Base-by-base conservation (phyloP, 2,329 filamentous ascomycete species). In the Orbilia javanica region DNA sequence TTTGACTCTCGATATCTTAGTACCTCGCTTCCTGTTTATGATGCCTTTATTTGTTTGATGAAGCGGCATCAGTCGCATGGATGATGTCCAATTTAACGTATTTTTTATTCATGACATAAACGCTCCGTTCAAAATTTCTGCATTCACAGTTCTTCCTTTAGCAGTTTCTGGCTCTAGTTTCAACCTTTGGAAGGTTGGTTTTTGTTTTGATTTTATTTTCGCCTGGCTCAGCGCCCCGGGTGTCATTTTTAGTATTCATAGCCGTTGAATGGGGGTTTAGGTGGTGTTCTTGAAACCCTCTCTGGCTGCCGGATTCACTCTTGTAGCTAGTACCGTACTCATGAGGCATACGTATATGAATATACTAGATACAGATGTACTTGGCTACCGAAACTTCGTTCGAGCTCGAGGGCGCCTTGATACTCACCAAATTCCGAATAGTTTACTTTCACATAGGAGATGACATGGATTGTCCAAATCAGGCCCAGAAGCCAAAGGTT, bases 71-170 rank as follows among this genome's bases (percentile, higher is more conserved):
- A 22, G 29, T 25, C n/a, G 34, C 34, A 39, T 20, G 3, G 34
- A 60, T 57, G 52, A 57, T 2, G 8, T 57, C 52, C 29, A 8
- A 7, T 20, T 36, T 57, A 57, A 57, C 29, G 29, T 57, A 36
- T 34, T 57, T 22, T 57, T 57, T 36, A 57, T 57, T 57, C 4
- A 11, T 20, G 29, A 36, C 4, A 57, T 36, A 57, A 53, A 36
- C 52, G 13, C 31, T n/a, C 1, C n/a, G 3, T 34, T n/a, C 25
- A 7, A n/a, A n/a, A 25, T 52, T n/a, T 31, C 13, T 29, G 3
- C 34, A 10, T 10, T 10, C 25, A 5, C 15, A 25, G n/a, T n/a
- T n/a, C 20, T 25, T 52, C 48, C 0, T 55, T 34, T n/a, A n/a
- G 4, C 27, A 55, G 18, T 34, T 31, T 27, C 20, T 15, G n/a